These are phyloP conservation scores for Gorgonomyces haynaldii DNA, from an alignment of 192 early-diverging fungal species.

Conservation along the genomic window DNA sequence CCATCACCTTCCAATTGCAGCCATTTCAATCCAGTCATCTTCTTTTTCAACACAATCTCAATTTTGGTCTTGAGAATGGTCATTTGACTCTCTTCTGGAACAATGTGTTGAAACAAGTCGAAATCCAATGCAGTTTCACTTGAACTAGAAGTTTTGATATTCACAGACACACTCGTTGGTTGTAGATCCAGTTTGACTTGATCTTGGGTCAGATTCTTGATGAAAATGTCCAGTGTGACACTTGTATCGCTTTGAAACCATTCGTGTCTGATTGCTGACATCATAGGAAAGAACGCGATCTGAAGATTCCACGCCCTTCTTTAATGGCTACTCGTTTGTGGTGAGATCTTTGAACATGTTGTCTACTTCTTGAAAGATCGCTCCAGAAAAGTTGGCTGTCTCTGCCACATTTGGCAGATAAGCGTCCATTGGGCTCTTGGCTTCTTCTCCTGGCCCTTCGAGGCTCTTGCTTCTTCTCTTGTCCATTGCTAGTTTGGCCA, in stretches of 20 bases:
- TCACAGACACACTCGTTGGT: conserved; percentile 47
- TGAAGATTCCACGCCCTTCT: too few relatives aligned
- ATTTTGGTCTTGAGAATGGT: conserved; percentile 34
- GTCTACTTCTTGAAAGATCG: too few relatives aligned
- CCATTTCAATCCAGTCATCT: conserved; percentile 69
- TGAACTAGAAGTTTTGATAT: conserved; percentile 61
- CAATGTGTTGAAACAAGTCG: conserved; percentile 69
- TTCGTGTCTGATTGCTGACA: conserved; percentile 62
- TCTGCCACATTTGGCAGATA: too few relatives aligned
- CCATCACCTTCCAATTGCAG: conserved; percentile 65
- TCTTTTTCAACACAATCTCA: conserved; percentile 59
- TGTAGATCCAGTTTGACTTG: conserved; percentile 28
- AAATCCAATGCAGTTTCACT: conserved; percentile 88
- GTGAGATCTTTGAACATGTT: too few relatives aligned
- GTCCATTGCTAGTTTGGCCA: too few relatives aligned
- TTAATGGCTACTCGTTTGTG: too few relatives aligned
- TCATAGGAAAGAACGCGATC: too few relatives aligned
- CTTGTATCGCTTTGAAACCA: conserved; percentile 93
- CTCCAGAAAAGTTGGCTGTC: too few relatives aligned
- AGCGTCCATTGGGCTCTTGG: too few relatives aligned
- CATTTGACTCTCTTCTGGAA: conserved; percentile 38
- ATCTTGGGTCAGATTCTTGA: conserved; percentile 74
- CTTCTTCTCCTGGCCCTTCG: too few relatives aligned
- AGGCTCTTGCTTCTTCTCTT: too few relatives aligned
- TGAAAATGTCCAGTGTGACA: conserved; percentile 81